Percentiles rank a stretch among this genome's conserved stretches.
Conservation (phyloP, 805 yeast species). For the Spathaspora girioi region DNA sequence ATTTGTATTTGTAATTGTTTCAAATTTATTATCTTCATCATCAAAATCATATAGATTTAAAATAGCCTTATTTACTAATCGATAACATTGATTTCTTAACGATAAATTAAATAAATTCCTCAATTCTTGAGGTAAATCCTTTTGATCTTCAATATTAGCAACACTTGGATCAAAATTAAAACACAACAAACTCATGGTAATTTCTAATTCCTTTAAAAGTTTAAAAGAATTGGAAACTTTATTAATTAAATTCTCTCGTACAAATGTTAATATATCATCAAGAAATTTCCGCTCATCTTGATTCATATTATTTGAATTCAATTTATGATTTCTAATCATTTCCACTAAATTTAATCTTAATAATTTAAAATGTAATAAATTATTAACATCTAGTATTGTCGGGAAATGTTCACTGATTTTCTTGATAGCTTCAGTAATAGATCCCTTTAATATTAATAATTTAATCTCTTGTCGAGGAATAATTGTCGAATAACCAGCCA, state of each 20-base stretch:
- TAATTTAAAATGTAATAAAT: conserved; percentile 66
- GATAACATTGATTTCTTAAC: conserved; percentile 62
- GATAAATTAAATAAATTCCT: conserved; percentile 54
- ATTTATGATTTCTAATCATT: conserved; percentile 58
- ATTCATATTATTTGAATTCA: conserved; percentile 9
- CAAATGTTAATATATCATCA: conserved; percentile 51
- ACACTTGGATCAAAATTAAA: conserved; percentile 38
- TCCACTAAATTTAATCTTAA: conserved; percentile 74
- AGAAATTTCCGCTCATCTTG: conserved; percentile 47
- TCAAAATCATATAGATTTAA: conserved; percentile 30
- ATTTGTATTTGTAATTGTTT: conserved; percentile 4
- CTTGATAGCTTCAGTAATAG: conserved; percentile 55
- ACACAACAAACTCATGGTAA: conserved; percentile 77
- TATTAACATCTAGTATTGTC: conserved; percentile 58
- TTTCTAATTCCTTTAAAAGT: conserved; percentile 70
- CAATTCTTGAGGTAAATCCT: conserved; percentile 52
- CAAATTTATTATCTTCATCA: conserved; percentile 8
- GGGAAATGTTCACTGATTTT: conserved; percentile 60
- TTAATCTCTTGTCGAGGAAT: conserved; percentile 52
- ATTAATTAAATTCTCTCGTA: conserved; percentile 57
- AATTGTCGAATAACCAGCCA: conserved; percentile 48
- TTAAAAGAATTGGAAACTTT: conserved; percentile 56
- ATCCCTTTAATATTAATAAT: conserved; percentile 52
- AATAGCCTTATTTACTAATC: conserved; percentile 65
- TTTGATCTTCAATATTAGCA: conserved; percentile 29